A percentile compares a stretch with the other conserved stretches of the same genome.
Conservation (phyloP, 176 grass and related monocot genomes). For the Phoenix roebelenii region DNA sequence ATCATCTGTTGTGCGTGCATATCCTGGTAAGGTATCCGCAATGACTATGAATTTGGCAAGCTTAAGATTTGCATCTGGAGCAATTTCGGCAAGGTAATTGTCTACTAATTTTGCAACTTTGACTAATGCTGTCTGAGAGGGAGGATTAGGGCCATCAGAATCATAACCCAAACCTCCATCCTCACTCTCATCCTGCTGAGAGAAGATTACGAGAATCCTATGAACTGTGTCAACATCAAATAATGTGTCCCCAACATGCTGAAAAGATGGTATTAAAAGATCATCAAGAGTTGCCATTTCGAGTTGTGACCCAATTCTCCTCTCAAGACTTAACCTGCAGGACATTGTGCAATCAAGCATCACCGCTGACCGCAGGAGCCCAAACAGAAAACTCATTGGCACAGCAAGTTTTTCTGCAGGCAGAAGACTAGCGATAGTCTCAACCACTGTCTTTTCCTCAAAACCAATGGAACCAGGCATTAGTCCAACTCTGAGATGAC, state of each 20-base stretch:
- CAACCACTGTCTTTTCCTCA: constrained; percentile 28
- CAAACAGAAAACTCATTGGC: constrained; percentile 21
- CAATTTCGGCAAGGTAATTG: constrained; percentile 60
- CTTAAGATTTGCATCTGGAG: constrained; percentile 58
- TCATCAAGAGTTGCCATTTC: constrained; percentile 37
- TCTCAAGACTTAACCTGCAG: constrained; percentile 41
- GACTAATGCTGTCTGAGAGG: constrained; percentile 21
- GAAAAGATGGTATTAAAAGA: constrained; percentile 24
- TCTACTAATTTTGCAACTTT: constrained; percentile 48
- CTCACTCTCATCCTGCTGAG: constrained; percentile 41
- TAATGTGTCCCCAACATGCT: constrained; percentile 46
- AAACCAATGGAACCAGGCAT: background rate
- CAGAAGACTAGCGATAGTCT: constrained; percentile 31
- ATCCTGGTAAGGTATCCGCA: constrained; percentile 46
- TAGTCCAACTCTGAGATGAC: background rate
- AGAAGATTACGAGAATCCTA: constrained; percentile 57
- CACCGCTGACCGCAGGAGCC: constrained; percentile 29
- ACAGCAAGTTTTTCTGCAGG: constrained; percentile 21
- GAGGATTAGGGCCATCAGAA: constrained; percentile 16
- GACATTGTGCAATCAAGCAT: constrained; percentile 24
- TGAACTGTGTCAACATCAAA: constrained; percentile 53
- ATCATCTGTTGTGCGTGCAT: constrained; percentile 43
- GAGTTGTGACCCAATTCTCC: constrained; percentile 32
- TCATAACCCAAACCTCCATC: constrained; percentile 19
- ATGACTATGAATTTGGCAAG: constrained; percentile 40